phyloP scores from a whole-genome alignment of 768 basidiomycete genomes.

The Chalciporus piperatus region DNA sequence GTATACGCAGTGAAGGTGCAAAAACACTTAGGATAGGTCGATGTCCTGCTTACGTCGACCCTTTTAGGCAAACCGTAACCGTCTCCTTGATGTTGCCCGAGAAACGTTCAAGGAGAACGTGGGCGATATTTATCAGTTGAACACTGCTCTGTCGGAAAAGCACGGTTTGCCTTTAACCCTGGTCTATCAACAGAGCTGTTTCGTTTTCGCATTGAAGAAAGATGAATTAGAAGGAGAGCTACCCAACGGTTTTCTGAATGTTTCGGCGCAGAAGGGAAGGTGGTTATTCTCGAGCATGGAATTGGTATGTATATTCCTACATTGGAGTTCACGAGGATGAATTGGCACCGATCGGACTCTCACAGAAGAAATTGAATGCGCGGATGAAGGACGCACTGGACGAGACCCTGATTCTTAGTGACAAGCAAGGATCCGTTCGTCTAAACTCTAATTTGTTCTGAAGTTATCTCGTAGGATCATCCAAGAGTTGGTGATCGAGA shows the following conservation, averaged over 20 bases:
- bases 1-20: slow-evolving; percentile 84
- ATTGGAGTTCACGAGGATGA: background rate
- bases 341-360: background rate
- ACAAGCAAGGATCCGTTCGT: slow-evolving; percentile 47
- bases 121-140: slow-evolving; percentile 77
- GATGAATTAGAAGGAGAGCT: slow-evolving; percentile 47
- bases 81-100: slow-evolving; percentile 88
- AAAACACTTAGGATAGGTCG: background rate
- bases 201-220: slow-evolving; percentile 71
- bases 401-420: slow-evolving; percentile 83
- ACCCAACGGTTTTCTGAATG: slow-evolving; percentile 72
- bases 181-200: slow-evolving; percentile 70
- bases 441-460: background rate
- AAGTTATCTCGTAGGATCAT: slow-evolving; percentile 55
- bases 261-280: slow-evolving; percentile 61
- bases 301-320: slow-evolving; percentile 49
- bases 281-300: slow-evolving; percentile 80
- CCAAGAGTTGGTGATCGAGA: slow-evolving; percentile 66
- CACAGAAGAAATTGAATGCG: slow-evolving; percentile 82
- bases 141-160: slow-evolving; percentile 53
- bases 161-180: slow-evolving; percentile 65
- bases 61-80: slow-evolving; percentile 68
- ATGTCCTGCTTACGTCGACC: background rate
- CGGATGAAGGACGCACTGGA: slow-evolving; percentile 90
- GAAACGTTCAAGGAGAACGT: slow-evolving; percentile 95